Evolutionary conservation across 1,284 basidiomycete species (phyloP).

Genomic region (Tilletia caries): DNA sequence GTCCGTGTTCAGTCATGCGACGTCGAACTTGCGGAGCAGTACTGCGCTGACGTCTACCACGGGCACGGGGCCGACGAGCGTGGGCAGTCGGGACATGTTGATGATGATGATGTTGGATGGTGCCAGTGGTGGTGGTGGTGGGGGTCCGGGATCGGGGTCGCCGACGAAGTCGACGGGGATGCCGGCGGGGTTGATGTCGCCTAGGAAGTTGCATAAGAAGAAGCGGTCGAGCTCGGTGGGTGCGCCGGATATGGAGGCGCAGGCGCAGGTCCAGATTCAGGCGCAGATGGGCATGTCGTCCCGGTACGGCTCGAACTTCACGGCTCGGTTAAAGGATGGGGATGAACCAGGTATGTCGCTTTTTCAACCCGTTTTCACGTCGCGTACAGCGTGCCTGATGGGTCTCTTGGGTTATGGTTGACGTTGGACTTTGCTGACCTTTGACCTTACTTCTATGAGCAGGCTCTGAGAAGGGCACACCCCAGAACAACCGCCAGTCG

Average conservation of each 20-base stretch:
- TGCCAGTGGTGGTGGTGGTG: background rate
- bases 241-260: conserved; percentile 25
- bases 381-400: too few relatives aligned
- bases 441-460: background rate
- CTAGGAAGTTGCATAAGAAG: conserved; percentile 16
- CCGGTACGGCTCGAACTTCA: background rate
- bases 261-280: conserved; percentile 22
- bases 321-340: conserved; percentile 2
- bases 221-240: conserved; percentile 20
- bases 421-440: background rate
- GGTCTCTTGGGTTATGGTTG: background rate
- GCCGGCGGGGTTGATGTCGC: conserved; percentile 19
- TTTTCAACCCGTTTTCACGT: too few relatives aligned
- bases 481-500: background rate
- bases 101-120: background rate
- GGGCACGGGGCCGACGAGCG: conserved; percentile 28
- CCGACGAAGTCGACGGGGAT: conserved; percentile 2
- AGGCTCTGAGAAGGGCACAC: background rate
- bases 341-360: conserved; percentile 5
- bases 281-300: background rate
- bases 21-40: conserved; percentile 15
- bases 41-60: conserved; percentile 36
- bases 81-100: conserved; percentile 34
- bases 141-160: background rate
- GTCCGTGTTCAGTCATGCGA: conserved; percentile 12